These are phyloP conservation scores for Agaricales sp. DNA, from an alignment of 1,284 basidiomycete species.

Conservation along the genomic window DNA sequence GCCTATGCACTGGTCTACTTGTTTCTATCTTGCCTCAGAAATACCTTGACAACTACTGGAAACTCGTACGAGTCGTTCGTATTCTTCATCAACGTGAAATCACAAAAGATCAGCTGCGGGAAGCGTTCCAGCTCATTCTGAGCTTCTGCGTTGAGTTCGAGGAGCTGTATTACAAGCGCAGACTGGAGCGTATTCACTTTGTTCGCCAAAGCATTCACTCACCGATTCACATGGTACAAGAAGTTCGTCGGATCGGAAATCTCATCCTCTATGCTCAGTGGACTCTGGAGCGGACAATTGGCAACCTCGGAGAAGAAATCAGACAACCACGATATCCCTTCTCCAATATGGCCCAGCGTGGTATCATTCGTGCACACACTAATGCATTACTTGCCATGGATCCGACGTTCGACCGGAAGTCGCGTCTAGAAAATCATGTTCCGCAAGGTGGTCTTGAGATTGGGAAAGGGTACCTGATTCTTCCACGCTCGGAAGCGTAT, in stretches of 20 bases:
- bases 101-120: constrained; percentile 6
- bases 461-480: constrained; percentile 8
- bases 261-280: constrained; percentile 12
- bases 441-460: constrained; percentile 5
- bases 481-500: constrained; percentile 1
- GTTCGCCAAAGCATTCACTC: constrained; percentile 20
- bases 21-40: constrained; percentile 14
- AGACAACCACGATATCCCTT: constrained; percentile 14
- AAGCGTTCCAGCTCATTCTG: constrained; percentile 11
- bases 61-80: constrained; percentile 15
- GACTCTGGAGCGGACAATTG: constrained; percentile 17
- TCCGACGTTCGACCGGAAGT: constrained; percentile 10
- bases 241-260: constrained; percentile 18
- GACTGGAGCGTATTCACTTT: constrained; percentile 20
- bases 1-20: constrained; percentile 20
- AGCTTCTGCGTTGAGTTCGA: constrained; percentile 19
- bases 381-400: constrained; percentile 13
- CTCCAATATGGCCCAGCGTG: constrained; percentile 13
- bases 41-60: constrained; percentile 17
- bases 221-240: constrained; percentile 15
- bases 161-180: constrained; percentile 16
- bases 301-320: constrained; percentile 14
- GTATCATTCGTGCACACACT: constrained; percentile 8
- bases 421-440: background rate
- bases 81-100: constrained; percentile 15